Percentiles rank a stretch among this genome's conserved stretches.
Conservation (phyloP, 1,284 basidiomycete species). For the Irpex sp. region DNA sequence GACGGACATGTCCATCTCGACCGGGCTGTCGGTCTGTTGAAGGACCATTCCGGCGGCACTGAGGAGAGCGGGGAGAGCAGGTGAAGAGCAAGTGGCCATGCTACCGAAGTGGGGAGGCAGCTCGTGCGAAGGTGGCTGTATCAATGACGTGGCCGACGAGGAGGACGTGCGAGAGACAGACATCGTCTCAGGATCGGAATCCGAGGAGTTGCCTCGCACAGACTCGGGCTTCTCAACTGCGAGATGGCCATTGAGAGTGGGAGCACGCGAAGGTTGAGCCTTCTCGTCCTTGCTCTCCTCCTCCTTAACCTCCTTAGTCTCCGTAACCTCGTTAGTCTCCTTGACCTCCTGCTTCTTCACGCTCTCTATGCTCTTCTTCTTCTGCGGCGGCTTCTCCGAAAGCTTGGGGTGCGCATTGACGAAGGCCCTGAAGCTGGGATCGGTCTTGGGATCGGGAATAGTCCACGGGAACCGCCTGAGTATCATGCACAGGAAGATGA, state of each 20-base stretch:
- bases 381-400: constrained; percentile 24
- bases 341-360: neutral
- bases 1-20: constrained; percentile 54
- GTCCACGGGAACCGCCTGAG: constrained; percentile 99
- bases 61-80: constrained; percentile 31
- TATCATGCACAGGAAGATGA: constrained; percentile 99
- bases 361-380: constrained; percentile 13
- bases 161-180: constrained; percentile 18
- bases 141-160: constrained; percentile 15
- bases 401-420: constrained; percentile 88
- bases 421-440: constrained; percentile 89
- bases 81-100: constrained; percentile 25
- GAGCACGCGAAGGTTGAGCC: neutral
- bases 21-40: constrained; percentile 19
- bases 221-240: constrained; percentile 6
- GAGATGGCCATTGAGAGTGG: constrained; percentile 13
- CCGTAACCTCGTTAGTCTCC: constrained; percentile 6
- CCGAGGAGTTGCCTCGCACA: constrained; percentile 15
- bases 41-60: constrained; percentile 14
- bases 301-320: constrained; percentile 10
- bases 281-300: constrained; percentile 3
- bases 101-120: constrained; percentile 1
- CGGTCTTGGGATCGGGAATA: constrained; percentile 92
- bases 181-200: constrained; percentile 13
- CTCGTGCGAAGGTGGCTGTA: constrained; percentile 19